These are phyloP conservation scores for Hypoxylon rickii DNA, from an alignment of 495 filamentous ascomycete species.

Conservation along the genomic window DNA sequence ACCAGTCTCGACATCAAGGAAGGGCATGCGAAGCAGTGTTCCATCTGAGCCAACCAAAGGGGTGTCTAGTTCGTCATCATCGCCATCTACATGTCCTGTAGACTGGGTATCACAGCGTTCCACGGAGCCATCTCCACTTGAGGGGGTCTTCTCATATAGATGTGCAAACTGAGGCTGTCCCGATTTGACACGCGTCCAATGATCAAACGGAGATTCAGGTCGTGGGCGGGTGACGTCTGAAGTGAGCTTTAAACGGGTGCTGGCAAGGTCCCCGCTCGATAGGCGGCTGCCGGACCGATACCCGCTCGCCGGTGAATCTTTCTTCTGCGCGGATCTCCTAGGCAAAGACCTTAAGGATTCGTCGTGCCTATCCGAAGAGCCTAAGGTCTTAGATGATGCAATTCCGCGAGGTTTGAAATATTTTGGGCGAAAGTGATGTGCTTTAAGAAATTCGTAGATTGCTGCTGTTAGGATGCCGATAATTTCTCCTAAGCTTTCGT, in stretches of 20 bases:
- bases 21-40: slow-evolving; percentile 43
- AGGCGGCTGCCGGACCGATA: background rate
- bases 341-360: slow-evolving; percentile 6
- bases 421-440: slow-evolving; percentile 64
- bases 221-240: slow-evolving; percentile 22
- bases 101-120: slow-evolving; percentile 1
- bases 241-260: slow-evolving; percentile 36
- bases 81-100: slow-evolving; percentile 7
- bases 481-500: slow-evolving; percentile 48
- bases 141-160: slow-evolving; percentile 9
- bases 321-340: slow-evolving; percentile 12
- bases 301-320: background rate
- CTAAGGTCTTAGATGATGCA: background rate
- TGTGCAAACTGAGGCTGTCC: slow-evolving; percentile 43
- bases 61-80: slow-evolving; percentile 21
- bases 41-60: slow-evolving; percentile 41
- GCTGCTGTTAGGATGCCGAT: slow-evolving; percentile 66
- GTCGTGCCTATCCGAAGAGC: background rate
- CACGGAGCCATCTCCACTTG: background rate
- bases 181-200: slow-evolving; percentile 73
- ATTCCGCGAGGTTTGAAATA: slow-evolving; percentile 6
- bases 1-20: slow-evolving; percentile 37
- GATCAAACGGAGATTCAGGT: slow-evolving; percentile 54
- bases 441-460: slow-evolving; percentile 68
- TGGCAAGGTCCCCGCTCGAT: slow-evolving; percentile 34